A percentile compares a stretch with the other conserved stretches of the same genome.
These are phyloP conservation scores for Leishmania turanica DNA, from an alignment of 208 protist genomes.

Conservation along the genomic window DNA sequence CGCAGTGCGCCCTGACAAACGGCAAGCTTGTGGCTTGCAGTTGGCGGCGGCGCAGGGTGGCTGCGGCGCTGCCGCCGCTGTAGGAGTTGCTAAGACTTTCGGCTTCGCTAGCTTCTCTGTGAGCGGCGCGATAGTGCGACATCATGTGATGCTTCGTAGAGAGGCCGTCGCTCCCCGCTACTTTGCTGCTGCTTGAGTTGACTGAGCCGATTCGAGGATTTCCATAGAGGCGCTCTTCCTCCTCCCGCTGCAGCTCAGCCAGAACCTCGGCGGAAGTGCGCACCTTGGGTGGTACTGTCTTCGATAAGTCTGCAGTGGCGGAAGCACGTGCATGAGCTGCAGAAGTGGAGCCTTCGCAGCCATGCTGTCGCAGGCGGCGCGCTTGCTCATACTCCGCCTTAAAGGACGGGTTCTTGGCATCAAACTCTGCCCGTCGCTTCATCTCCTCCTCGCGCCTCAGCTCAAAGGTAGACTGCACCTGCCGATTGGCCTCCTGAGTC, in stretches of 20 bases:
- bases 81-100: conserved; percentile 1
- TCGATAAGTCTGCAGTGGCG: conserved; percentile 14
- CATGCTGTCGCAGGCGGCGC: conserved; percentile 35
- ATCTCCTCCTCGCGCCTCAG: conserved; percentile 81
- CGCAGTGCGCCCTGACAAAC: conserved; percentile 47
- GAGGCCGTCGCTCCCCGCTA: not conserved
- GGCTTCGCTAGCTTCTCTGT: conserved; percentile 23
- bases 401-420: conserved; percentile 74
- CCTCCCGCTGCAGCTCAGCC: conserved; percentile 45
- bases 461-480: conserved; percentile 65
- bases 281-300: conserved; percentile 17
- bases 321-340: conserved; percentile 16
- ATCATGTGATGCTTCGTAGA: conserved; percentile 52
- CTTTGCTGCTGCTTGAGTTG: not conserved
- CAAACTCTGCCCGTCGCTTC: conserved; percentile 79
- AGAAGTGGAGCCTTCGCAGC: conserved; percentile 1
- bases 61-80: conserved; percentile 3
- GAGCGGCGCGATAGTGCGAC: conserved; percentile 41
- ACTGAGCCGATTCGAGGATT: conserved; percentile 2
- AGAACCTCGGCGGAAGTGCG: conserved; percentile 64
- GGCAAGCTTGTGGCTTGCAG: conserved; percentile 24
- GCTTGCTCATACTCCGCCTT: conserved; percentile 71
- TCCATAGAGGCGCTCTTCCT: conserved; percentile 44
- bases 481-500: conserved; percentile 44
- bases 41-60: not conserved